Evolutionary conservation across 768 basidiomycete genomes (phyloP), one percentile per base, ranked within the genome.

Genomic region (Pisolithus albus): DNA sequence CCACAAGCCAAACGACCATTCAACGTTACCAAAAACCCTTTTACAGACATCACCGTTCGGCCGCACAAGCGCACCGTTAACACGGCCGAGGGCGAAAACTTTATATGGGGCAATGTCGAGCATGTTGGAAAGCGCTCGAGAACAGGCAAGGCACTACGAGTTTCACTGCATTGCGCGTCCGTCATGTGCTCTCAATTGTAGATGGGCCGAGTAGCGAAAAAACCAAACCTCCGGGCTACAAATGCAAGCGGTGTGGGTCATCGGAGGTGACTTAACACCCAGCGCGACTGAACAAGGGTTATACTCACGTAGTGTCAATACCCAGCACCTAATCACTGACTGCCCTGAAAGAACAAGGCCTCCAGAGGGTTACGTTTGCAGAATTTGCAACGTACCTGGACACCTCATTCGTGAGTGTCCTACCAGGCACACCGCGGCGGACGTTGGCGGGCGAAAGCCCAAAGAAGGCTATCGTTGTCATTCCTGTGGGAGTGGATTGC

Each of bases 391-490:
- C 56, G 79, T 90, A 80, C 75, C 85, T 37, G 92, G 86, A 28
- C 93, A 96, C 65, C 83, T 88, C 60, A 80, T 95, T 50, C 84
- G 88, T 36, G 91, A 95, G 64, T 95, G 92, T 68, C 92, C 94
- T 1, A 83, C 84, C 9, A 80, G 79, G 64, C 77, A 87, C 58
- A 82, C 82, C 21, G 72, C 80, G 4, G 90, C 89, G 11, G 89
- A 92, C 62, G 91, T 88, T 1, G 89, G 88, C 13, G 88, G 88
- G 8, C 79, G 75, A 41, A 89, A 89, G 61, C 91, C 92, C 7
- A 86, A 78, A 46, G 78, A 83, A 54, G 91, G 89, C 49, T 98
- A 98, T 60, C 79, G 88, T 11, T 98, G 94, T 69, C 80, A 90
- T 37, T 91, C 92, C 1, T 98, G 94, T 66, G 92, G 87, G 37